Percentiles rank a stretch among this genome's conserved stretches.
phyloP scores from a whole-genome alignment of 2,329 filamentous ascomycete genomes.

The Diaporthe citri region DNA sequence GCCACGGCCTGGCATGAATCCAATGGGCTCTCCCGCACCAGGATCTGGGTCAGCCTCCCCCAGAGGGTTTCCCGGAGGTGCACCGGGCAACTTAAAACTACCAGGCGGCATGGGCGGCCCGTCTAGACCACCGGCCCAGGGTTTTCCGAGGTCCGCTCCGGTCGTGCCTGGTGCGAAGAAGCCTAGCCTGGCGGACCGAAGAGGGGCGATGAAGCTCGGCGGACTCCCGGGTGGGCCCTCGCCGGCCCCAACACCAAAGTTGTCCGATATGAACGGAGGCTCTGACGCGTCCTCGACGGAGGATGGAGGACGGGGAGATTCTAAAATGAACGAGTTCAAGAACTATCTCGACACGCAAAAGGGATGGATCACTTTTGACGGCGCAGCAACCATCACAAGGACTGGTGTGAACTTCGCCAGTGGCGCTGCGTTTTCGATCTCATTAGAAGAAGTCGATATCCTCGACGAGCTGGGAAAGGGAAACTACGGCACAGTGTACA shows the following conservation, averaged over 20 bases:
- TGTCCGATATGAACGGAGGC: slow-evolving; percentile 55
- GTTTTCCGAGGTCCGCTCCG: slow-evolving; percentile 67
- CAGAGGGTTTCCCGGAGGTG: slow-evolving; percentile 55
- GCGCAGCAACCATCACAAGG: slow-evolving; percentile 89
- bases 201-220: slow-evolving; percentile 70
- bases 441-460: slow-evolving; percentile 93
- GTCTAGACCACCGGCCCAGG: slow-evolving; percentile 60
- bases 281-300: slow-evolving; percentile 44
- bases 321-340: slow-evolving; percentile 71
- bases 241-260: slow-evolving; percentile 55
- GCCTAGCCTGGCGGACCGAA: slow-evolving; percentile 75
- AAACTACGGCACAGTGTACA: slow-evolving; percentile 98
- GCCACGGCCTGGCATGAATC: slow-evolving; percentile 39
- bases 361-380: slow-evolving; percentile 91
- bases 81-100: slow-evolving; percentile 57
- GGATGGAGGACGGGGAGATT: slow-evolving; percentile 56
- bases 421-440: slow-evolving; percentile 92
- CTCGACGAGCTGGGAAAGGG: slow-evolving; percentile 95
- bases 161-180: slow-evolving; percentile 56
- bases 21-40: slow-evolving; percentile 43
- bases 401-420: slow-evolving; percentile 93
- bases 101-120: slow-evolving; percentile 51
- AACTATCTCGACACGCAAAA: slow-evolving; percentile 93
- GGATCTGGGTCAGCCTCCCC: slow-evolving; percentile 49
- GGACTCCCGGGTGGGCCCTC: slow-evolving; percentile 52